Evolutionary conservation across 1,284 basidiomycete genomes (phyloP).

Genomic region (Polyporus tsugae): DNA sequence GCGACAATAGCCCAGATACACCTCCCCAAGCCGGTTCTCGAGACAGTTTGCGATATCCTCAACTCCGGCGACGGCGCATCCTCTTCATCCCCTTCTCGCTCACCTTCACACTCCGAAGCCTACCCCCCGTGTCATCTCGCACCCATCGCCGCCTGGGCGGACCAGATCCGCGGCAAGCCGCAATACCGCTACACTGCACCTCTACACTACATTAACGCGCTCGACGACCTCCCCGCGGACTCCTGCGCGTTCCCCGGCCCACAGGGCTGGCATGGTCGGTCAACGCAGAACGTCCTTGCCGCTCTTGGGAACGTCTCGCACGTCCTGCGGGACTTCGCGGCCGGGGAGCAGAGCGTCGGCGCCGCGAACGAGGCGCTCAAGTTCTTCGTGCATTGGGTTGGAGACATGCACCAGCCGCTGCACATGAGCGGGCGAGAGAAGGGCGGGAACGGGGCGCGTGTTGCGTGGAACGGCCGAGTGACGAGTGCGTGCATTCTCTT

Average conservation of each 20-base stretch:
- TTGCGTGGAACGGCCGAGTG: conserved; percentile 71
- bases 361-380: conserved; percentile 75
- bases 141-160: conserved; percentile 89
- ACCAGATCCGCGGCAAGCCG: conserved; percentile 58
- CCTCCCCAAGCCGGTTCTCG: conserved; percentile 78
- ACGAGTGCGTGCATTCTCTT: conserved; percentile 59
- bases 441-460: conserved; percentile 84
- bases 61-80: conserved; percentile 49
- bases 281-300: conserved; percentile 76
- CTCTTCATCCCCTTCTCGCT: conserved; percentile 27
- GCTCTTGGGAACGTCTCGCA: conserved; percentile 78
- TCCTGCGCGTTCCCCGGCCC: conserved; percentile 82
- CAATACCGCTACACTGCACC: conserved; percentile 68
- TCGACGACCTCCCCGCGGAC: conserved; percentile 80
- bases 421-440: conserved; percentile 87
- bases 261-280: conserved; percentile 77
- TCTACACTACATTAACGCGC: conserved; percentile 80
- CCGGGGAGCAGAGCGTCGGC: conserved; percentile 30
- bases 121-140: conserved; percentile 75
- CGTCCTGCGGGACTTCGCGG: conserved; percentile 60
- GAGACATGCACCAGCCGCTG: conserved; percentile 92
- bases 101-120: conserved; percentile 35
- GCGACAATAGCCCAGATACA: conserved; percentile 95
- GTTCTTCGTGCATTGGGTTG: conserved; percentile 91
- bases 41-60: conserved; percentile 76